Base-by-base conservation (phyloP, 2,329 filamentous ascomycete species). In the Fusarium odoratissimum region DNA sequence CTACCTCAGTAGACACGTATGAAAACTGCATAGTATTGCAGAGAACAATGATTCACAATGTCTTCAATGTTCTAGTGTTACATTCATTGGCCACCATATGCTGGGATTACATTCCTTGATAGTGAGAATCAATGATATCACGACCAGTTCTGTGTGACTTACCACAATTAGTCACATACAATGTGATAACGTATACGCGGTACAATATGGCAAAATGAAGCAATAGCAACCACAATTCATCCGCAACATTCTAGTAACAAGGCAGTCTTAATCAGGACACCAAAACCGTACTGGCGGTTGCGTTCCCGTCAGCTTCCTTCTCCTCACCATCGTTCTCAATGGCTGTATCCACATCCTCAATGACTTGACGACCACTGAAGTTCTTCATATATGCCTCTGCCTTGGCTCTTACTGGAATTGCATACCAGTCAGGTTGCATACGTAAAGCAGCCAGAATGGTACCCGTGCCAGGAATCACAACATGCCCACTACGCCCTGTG, bases 351-450 rank as follows among this genome's bases (percentile, higher is more conserved):
- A 85, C 77, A 67, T 88, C 84, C 68, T 82, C 64, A 31, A 87
- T 83, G 28, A 87, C 85, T 79, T 88, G 85, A 45, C 84, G 79
- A 8, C 85, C 86, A 28, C 71, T 80, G 75, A 84, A 87, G 48
- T 82, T 80, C 31, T 72, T 71, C 85, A 87, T 87, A 63, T 82
- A 81, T 25, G 71, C 76, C 70, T 83, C 76, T 28, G 78, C 80
- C 66, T 81, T 80, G 37, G 84, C 83, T 70, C 91, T 82, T 64
- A 88, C n/a, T 21, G 80, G 76, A 73, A 87, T 84, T 80, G 90
- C 85, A 76, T 90, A 85, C 91, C 91, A 93, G 74, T 89, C 82
- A n/a, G 92, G 91, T 73, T 89, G 79, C 0, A 82, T 84, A 38
- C 88, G 83, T 64, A 90, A 77, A 41, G 84, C 82, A 60, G 85